phyloP scores from a whole-genome alignment of 768 basidiomycete genomes.

The Tephrocybe sp. region DNA sequence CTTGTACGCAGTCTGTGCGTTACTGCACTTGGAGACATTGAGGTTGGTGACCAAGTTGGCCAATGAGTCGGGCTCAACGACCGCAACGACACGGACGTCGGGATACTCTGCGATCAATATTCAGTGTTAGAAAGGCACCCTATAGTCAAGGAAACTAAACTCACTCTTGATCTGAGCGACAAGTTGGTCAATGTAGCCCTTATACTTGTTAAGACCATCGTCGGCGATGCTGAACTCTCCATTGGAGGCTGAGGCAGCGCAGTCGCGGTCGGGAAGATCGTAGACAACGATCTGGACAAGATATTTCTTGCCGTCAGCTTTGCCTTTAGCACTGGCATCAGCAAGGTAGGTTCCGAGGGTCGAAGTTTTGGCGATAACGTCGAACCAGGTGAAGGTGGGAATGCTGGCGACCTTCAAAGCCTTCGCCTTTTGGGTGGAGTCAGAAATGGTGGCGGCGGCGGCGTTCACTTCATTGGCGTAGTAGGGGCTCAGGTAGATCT shows the following conservation, averaged over 20 bases:
- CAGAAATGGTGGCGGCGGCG: conserved; percentile 48
- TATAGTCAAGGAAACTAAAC: conserved; percentile 12
- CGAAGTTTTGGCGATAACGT: conserved; percentile 54
- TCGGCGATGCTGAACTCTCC: conserved; percentile 64
- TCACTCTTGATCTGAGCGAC: conserved; percentile 55
- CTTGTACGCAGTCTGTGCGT: conserved; percentile 53
- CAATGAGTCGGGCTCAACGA: conserved; percentile 67
- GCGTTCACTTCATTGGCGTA: conserved; percentile 55
- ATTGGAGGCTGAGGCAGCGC: conserved; percentile 63
- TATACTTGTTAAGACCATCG: conserved; percentile 55
- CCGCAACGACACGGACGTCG: conserved; percentile 61
- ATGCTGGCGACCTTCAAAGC: conserved; percentile 54
- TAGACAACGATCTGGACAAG: conserved; percentile 54
- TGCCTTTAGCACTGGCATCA: conserved; percentile 45
- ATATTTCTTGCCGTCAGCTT: conserved; percentile 46
- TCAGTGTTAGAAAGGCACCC: conserved; percentile 1
- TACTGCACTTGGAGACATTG: conserved; percentile 54
- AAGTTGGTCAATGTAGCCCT: conserved; percentile 61
- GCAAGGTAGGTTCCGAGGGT: conserved; percentile 57
- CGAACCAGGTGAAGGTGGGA: conserved; percentile 66
- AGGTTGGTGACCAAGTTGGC: conserved; percentile 72
- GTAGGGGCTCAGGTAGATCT: conserved; percentile 55
- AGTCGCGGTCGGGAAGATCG: conserved; percentile 68
- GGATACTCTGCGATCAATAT: conserved; percentile 42
- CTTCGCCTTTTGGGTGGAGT: conserved; percentile 49